Conservation (phyloP, 768 basidiomycete genomes). For the Exidia glandulosa region DNA sequence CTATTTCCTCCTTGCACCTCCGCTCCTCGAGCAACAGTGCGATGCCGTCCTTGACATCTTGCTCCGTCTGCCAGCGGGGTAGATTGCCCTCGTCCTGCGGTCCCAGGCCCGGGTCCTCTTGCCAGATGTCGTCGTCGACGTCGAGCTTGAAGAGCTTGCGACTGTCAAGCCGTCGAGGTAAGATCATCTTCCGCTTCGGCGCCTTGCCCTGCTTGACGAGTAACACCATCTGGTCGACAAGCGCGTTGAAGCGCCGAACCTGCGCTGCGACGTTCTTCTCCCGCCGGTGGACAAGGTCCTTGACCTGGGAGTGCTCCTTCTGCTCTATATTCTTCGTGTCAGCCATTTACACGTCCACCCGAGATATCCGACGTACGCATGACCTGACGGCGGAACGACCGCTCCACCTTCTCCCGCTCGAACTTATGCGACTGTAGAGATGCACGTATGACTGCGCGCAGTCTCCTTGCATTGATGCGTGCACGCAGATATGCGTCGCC, state of each 20-base stretch:
- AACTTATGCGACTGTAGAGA: neutral
- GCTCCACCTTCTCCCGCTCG: neutral
- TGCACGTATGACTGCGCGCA: neutral
- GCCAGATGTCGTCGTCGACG: neutral
- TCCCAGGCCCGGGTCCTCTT: neutral
- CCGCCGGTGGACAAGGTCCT: neutral
- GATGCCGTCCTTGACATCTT: neutral
- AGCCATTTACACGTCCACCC: neutral
- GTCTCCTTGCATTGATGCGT: neutral
- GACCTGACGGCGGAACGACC: neutral
- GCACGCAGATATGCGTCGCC: neutral
- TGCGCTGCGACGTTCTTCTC: neutral
- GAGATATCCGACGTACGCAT: neutral
- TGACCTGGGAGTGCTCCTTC: neutral
- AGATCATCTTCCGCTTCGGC: neutral
- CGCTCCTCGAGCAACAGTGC: neutral
- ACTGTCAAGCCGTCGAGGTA: neutral
- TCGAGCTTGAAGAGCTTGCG: neutral
- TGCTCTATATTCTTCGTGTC: neutral
- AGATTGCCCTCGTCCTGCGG: neutral
- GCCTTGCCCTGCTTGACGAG: neutral
- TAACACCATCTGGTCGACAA: neutral
- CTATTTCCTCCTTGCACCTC: neutral
- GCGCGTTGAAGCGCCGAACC: neutral
- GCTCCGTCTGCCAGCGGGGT: neutral